A percentile compares a stretch with the other conserved stretches of the same genome.
phyloP scores from a whole-genome alignment of 352 stramenopile genomes.

The Globisporangium megalacanthum region DNA sequence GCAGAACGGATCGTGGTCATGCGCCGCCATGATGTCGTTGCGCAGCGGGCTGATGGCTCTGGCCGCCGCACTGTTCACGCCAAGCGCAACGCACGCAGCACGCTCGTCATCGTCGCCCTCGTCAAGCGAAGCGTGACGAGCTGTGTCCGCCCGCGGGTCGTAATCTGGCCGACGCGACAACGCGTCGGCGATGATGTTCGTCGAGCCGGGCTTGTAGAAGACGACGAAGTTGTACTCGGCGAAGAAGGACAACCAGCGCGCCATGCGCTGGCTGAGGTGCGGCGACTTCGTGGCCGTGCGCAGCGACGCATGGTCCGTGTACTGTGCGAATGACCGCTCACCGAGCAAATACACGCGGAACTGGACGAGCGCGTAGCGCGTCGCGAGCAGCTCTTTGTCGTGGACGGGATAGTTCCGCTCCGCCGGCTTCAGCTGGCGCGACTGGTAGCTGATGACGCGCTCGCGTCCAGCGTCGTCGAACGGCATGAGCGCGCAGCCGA shows the following conservation, averaged over 20 bases:
- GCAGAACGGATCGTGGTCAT: too few relatives aligned
- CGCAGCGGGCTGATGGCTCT: too few relatives aligned
- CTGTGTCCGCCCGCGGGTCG: too few relatives aligned
- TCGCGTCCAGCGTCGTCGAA: background rate
- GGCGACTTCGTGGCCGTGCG: background rate
- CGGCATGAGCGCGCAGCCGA: constrained; percentile 12
- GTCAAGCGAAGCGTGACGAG: too few relatives aligned
- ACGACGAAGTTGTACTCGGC: too few relatives aligned
- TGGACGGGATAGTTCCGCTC: constrained; percentile 10
- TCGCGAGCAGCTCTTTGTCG: constrained; percentile 12
- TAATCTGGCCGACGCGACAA: too few relatives aligned
- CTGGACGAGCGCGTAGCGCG: constrained; percentile 23
- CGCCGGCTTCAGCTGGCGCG: constrained; percentile 16
- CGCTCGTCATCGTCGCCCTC: too few relatives aligned
- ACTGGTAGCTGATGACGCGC: constrained; percentile 13
- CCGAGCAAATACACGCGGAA: constrained; percentile 23
- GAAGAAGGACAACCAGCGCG: constrained; percentile 16
- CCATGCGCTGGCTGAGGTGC: constrained; percentile 12
- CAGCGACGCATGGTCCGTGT: constrained; percentile 18
- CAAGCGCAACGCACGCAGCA: too few relatives aligned
- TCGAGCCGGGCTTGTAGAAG: constrained; percentile 17
- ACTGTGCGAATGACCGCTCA: constrained; percentile 13
- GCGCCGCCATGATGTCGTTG: too few relatives aligned
- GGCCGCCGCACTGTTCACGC: too few relatives aligned
- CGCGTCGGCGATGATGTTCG: constrained; percentile 22